phyloP scores from a whole-genome alignment of 192 early-diverging fungal genomes.

The Coemansia sp. region DNA sequence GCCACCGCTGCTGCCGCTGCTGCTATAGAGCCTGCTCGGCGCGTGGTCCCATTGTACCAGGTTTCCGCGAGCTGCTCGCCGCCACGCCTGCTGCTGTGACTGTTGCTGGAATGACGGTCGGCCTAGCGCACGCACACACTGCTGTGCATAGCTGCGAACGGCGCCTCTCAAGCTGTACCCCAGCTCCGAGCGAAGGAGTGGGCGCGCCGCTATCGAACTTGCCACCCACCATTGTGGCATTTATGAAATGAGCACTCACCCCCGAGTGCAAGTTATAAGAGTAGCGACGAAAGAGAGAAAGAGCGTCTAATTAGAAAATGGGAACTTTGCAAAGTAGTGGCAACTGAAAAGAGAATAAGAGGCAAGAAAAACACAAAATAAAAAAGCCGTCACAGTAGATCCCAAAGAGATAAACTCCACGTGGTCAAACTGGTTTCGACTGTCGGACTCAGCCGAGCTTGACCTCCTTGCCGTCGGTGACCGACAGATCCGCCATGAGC shows the following conservation, averaged over 20 bases:
- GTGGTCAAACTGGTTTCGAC: neutral
- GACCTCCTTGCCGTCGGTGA: slow-evolving; percentile 56
- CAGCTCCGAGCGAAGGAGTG: neutral
- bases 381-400: neutral
- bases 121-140: neutral
- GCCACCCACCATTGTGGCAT: neutral
- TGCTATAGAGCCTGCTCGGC: neutral
- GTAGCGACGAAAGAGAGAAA: neutral
- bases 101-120: neutral
- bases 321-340: too few species aligned
- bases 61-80: neutral
- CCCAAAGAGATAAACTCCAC: neutral
- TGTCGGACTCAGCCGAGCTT: slow-evolving; percentile 4
- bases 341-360: neutral
- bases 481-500: slow-evolving; percentile 89
- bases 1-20: neutral
- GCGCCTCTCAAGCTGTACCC: neutral
- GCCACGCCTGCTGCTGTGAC: neutral
- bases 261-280: neutral
- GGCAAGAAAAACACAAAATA: neutral
- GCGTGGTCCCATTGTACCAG: neutral
- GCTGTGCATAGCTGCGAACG: neutral
- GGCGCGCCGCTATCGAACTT: neutral
- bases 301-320: too few species aligned
- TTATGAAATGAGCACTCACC: neutral